Conservation (phyloP, 106 monocot species). For the Phalaenopsis aphrodite region DNA sequence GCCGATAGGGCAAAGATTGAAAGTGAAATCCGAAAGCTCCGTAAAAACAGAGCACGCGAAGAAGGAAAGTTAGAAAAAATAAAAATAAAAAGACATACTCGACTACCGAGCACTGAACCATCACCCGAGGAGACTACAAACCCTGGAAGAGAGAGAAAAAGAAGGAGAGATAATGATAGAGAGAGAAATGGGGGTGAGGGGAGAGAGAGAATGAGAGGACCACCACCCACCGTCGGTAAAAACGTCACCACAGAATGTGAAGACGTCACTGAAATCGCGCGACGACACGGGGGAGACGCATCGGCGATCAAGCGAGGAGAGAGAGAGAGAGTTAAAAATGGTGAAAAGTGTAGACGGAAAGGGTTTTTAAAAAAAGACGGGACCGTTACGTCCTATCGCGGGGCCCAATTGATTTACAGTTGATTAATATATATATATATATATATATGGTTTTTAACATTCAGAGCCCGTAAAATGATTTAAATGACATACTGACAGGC, state of each 20-base stretch:
- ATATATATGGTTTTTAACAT: no score
- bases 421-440: no score
- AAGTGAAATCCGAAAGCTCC: neutral
- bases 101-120: conserved; percentile 1
- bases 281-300: conserved; percentile 11
- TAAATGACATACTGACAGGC: no score
- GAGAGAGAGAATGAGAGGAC: neutral
- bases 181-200: neutral
- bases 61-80: neutral
- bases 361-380: neutral
- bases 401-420: neutral
- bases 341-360: neutral
- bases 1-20: neutral
- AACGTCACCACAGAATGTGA: conserved; percentile 3
- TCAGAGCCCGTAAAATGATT: no score
- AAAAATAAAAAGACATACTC: no score
- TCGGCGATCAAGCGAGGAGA: neutral
- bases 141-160: conserved; percentile 2
- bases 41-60: conserved; percentile 7
- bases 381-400: conserved; percentile 5
- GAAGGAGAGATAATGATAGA: neutral
- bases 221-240: neutral
- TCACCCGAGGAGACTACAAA: neutral
- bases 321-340: neutral
- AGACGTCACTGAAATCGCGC: neutral